These are phyloP conservation scores for Chalciporus sphaerocephalus DNA, from an alignment of 768 basidiomycete species.

Conservation along the genomic window DNA sequence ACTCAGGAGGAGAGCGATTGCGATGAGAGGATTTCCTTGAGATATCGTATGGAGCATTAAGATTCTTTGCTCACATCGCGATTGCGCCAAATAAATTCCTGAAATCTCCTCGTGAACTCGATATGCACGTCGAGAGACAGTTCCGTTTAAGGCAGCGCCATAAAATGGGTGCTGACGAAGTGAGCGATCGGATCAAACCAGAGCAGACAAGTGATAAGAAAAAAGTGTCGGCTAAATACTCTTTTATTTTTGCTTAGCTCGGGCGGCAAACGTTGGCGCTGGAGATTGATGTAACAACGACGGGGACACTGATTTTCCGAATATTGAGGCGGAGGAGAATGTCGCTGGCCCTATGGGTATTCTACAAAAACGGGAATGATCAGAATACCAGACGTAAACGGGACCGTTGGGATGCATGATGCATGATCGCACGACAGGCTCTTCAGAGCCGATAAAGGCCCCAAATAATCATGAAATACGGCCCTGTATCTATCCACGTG, in stretches of 20 bases:
- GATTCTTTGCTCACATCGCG: conserved; percentile 4
- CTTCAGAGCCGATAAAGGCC: background rate
- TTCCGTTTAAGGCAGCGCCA: conserved; percentile 7
- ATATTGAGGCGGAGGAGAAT: conserved; percentile 12
- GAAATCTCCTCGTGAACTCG: conserved; percentile 3
- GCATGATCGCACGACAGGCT: conserved; percentile 1
- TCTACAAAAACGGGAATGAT: conserved; percentile 11
- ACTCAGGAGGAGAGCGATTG: conserved; percentile 7
- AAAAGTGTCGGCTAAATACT: conserved; percentile 5
- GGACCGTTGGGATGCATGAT: conserved; percentile 20
- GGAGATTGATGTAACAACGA: conserved; percentile 5
- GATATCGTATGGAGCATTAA: conserved; percentile 7
- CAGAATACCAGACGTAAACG: conserved; percentile 23
- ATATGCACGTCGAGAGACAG: conserved; percentile 7
- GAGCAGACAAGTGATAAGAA: conserved; percentile 9
- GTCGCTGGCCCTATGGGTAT: conserved; percentile 4
- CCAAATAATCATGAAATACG: background rate
- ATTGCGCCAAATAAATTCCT: conserved; percentile 13
- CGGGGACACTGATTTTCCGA: conserved; percentile 2
- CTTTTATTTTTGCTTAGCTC: conserved; percentile 12
- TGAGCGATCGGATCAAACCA: conserved; percentile 25
- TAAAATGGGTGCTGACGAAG: conserved; percentile 10
- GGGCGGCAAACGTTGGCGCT: background rate
- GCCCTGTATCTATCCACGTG: background rate
- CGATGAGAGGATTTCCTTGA: conserved; percentile 14